These are phyloP conservation scores for Fibroporia radiculosa DNA, from an alignment of 768 basidiomycete species.

Conservation along the genomic window DNA sequence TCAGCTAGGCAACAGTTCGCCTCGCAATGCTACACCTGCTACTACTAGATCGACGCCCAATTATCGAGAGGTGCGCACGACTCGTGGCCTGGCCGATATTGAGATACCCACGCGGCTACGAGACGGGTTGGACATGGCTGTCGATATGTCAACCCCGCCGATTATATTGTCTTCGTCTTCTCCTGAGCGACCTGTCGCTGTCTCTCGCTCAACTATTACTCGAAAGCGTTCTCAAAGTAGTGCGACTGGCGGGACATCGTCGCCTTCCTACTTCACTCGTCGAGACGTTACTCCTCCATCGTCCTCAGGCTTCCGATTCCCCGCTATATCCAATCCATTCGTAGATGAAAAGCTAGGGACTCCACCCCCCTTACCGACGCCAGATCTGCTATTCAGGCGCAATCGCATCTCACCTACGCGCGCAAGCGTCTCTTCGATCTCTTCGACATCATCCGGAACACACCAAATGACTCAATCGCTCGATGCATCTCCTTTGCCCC, in stretches of 20 bases:
- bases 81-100: slow-evolving; percentile 29
- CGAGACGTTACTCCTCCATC: slow-evolving; percentile 17
- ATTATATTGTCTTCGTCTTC: slow-evolving; percentile 21
- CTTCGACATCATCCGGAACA: slow-evolving; percentile 21
- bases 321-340: slow-evolving; percentile 15
- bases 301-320: slow-evolving; percentile 30
- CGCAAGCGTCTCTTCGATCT: slow-evolving; percentile 22
- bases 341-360: background rate
- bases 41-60: slow-evolving; percentile 7
- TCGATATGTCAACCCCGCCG: slow-evolving; percentile 12
- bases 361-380: slow-evolving; percentile 10
- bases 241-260: slow-evolving; percentile 23
- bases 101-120: slow-evolving; percentile 26
- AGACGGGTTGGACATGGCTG: slow-evolving; percentile 14
- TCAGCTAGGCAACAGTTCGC: background rate
- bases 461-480: slow-evolving; percentile 54
- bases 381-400: slow-evolving; percentile 11
- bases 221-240: slow-evolving; percentile 39
- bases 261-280: slow-evolving; percentile 16
- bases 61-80: slow-evolving; percentile 25
- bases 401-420: slow-evolving; percentile 26
- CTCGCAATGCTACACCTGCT: background rate
- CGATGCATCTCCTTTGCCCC: slow-evolving; percentile 31
- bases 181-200: slow-evolving; percentile 17
- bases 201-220: slow-evolving; percentile 24